Percentiles rank a stretch among this genome's conserved stretches.
phyloP scores from a whole-genome alignment of 768 basidiomycete genomes.

The Infundibulicybe gibba region DNA sequence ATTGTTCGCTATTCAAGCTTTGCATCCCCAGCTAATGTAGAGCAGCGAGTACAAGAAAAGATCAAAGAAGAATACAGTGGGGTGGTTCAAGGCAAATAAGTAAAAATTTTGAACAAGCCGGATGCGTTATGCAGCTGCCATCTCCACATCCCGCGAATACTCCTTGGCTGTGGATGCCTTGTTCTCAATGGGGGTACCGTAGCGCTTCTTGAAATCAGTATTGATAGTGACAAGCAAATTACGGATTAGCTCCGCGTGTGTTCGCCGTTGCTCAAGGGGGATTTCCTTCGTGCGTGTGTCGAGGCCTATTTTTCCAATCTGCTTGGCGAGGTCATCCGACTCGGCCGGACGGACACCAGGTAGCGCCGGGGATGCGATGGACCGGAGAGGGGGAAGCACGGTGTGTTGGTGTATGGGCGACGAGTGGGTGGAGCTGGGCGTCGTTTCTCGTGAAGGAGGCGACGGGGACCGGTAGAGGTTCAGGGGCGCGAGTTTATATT shows the following conservation, averaged over 20 bases:
- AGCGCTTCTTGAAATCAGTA: constrained; percentile 47
- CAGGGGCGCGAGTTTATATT: constrained; percentile 65
- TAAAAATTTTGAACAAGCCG: constrained; percentile 5
- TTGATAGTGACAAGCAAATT: constrained; percentile 70
- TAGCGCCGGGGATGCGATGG: constrained; percentile 30
- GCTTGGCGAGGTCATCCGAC: constrained; percentile 43
- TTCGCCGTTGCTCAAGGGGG: constrained; percentile 43
- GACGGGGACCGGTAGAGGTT: constrained; percentile 54
- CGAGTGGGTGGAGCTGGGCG: constrained; percentile 42
- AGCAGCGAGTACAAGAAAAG: too few relatives aligned
- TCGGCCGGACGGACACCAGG: constrained; percentile 20
- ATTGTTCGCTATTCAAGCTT: too few relatives aligned
- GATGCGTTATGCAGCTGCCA: constrained; percentile 26
- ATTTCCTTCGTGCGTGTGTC: constrained; percentile 29
- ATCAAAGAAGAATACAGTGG: not conserved
- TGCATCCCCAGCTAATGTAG: too few relatives aligned
- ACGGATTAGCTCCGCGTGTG: constrained; percentile 67
- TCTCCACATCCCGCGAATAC: constrained; percentile 31
- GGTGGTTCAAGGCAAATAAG: not conserved
- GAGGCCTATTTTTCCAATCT: constrained; percentile 51
- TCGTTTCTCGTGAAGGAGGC: constrained; percentile 39
- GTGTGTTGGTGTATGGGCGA: constrained; percentile 34
- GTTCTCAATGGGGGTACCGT: constrained; percentile 15
- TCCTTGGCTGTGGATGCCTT: constrained; percentile 12
- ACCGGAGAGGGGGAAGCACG: constrained; percentile 40